phyloP scores from a whole-genome alignment of 768 basidiomycete genomes.

The Termitomyces sp. region DNA sequence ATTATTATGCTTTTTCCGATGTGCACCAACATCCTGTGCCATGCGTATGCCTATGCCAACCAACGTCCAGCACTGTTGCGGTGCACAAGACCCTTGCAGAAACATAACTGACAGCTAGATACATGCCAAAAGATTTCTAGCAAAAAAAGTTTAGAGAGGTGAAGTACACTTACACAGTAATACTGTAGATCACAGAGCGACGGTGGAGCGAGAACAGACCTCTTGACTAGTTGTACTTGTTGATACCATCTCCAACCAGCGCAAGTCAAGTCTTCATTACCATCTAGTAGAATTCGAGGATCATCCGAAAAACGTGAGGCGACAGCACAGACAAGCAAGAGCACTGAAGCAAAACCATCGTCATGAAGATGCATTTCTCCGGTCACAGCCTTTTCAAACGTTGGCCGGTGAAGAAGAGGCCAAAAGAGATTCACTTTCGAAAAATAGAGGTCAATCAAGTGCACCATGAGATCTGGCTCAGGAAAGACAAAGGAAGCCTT shows the following conservation, averaged over 20 bases:
- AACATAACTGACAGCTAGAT: constrained; percentile 48
- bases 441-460: constrained; percentile 66
- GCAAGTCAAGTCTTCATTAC: constrained; percentile 33
- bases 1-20: constrained; percentile 35
- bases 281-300: constrained; percentile 43
- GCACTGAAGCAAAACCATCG: constrained; percentile 47
- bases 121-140: not conserved
- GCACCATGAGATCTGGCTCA: constrained; percentile 39
- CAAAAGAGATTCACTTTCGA: constrained; percentile 44
- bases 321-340: constrained; percentile 69
- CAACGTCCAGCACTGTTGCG: constrained; percentile 65
- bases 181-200: constrained; percentile 72
- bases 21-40: constrained; percentile 77
- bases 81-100: constrained; percentile 52
- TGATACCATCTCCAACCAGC: constrained; percentile 64
- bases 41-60: constrained; percentile 69
- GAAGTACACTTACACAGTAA: constrained; percentile 39
- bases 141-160: not conserved
- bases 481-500: constrained; percentile 39
- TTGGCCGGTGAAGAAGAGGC: constrained; percentile 70
- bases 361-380: constrained; percentile 48
- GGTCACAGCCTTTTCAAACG: constrained; percentile 49
- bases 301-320: constrained; percentile 59
- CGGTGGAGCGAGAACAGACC: constrained; percentile 59
- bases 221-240: constrained; percentile 63